Conservation (phyloP, 495 filamentous ascomycete species). For the Massariosphaeria phaeospora region DNA sequence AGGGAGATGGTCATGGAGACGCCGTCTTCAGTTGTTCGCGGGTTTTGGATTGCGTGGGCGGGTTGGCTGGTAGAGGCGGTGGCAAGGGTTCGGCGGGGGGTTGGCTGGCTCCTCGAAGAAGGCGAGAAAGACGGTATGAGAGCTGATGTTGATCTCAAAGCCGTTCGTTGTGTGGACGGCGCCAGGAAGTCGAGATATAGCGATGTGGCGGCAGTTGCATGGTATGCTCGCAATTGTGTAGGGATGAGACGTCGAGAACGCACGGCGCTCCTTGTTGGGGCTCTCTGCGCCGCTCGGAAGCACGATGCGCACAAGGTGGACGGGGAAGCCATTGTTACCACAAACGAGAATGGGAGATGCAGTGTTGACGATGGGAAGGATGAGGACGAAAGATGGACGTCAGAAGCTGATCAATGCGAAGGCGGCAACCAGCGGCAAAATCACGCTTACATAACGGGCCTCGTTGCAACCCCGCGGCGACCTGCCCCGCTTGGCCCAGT, state of each 20-base stretch:
- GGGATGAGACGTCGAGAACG: background rate
- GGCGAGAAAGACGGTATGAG: background rate
- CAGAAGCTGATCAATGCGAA: background rate
- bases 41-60: constrained; percentile 50
- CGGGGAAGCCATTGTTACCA: constrained; percentile 24
- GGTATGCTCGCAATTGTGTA: constrained; percentile 7
- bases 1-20: constrained; percentile 75
- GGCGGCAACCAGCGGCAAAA: constrained; percentile 9
- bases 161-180: constrained; percentile 11
- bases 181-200: constrained; percentile 39
- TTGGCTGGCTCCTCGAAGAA: background rate
- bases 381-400: no score
- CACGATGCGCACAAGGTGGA: constrained; percentile 21
- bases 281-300: constrained; percentile 7
- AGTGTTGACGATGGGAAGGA: no score
- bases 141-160: background rate
- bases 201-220: constrained; percentile 17
- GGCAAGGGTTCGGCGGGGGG: constrained; percentile 47
- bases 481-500: background rate
- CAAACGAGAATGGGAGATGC: no score
- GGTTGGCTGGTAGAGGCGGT: constrained; percentile 46
- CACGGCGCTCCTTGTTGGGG: background rate
- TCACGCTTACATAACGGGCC: background rate
- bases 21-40: constrained; percentile 69
- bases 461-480: background rate